These are phyloP conservation scores for Hypoxylon cercidicola DNA, from an alignment of 495 filamentous ascomycete species.

Conservation along the genomic window DNA sequence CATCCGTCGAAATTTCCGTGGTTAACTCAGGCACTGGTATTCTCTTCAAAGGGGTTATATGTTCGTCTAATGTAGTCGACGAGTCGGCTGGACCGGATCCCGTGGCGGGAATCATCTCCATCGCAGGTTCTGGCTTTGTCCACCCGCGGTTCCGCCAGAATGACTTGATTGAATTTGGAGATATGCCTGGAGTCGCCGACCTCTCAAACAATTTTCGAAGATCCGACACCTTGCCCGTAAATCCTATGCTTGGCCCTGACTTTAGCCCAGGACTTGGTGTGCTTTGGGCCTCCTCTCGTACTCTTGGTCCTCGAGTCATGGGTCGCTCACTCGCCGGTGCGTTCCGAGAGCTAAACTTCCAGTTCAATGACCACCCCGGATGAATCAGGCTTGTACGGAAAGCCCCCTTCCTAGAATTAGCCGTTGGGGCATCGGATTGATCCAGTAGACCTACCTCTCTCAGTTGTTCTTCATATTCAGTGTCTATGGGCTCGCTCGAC, in stretches of 20 bases:
- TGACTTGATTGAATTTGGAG: constrained; percentile 28
- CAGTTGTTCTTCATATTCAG: neutral
- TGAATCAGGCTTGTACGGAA: constrained; percentile 6
- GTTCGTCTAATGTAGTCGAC: constrained; percentile 34
- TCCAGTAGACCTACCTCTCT: neutral
- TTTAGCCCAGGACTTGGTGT: constrained; percentile 2
- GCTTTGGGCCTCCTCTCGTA: neutral
- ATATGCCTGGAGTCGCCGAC: constrained; percentile 22
- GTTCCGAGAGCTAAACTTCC: constrained; percentile 6
- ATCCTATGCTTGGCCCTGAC: constrained; percentile 4
- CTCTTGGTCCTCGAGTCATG: neutral
- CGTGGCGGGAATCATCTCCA: constrained; percentile 8
- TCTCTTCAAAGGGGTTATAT: constrained; percentile 23
- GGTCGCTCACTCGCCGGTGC: neutral
- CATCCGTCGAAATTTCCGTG: constrained; percentile 40
- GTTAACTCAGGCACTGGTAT: constrained; percentile 37
- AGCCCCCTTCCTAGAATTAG: neutral
- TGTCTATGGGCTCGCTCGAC: constrained; percentile 9
- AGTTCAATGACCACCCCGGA: constrained; percentile 3
- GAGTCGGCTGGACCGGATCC: constrained; percentile 29
- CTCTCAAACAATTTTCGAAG: constrained; percentile 47
- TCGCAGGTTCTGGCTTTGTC: constrained; percentile 21
- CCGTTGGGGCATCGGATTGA: neutral
- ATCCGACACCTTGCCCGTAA: constrained; percentile 38
- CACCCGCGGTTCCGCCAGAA: constrained; percentile 27